Evolutionary conservation across 768 basidiomycete genomes (phyloP), one percentile per base, ranked within the genome.

Genomic region (Suillus hirtellus): DNA sequence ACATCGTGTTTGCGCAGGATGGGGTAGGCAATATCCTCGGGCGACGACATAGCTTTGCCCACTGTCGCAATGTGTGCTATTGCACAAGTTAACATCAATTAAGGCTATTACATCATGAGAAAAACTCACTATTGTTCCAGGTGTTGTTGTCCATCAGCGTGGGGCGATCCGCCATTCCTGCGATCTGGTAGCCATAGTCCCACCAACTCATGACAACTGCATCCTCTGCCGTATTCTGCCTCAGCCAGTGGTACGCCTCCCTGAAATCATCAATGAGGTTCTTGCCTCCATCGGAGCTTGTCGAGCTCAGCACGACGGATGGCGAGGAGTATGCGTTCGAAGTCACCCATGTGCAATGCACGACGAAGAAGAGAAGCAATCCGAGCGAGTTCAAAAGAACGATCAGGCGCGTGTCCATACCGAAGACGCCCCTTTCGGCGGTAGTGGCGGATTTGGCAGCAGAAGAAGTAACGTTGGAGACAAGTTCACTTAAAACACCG

Each of bases 121-220:
- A 46, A 34, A 2, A 83, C 92, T 71, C 71, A 92, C 95, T 99
- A 79, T 99, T 99, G 77, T 99, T 99, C 97, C 97, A 99, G 0
- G 97, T 99, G 74, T 99, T 98, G 79, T 99, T 99, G 77, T 99
- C 96, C 21, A 99, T 96, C 68, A 99, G 78, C 1, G 96, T 99
- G 15, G 95, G 89, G 52, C 96, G 81, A 78, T 99, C 95, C 27
- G 97, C 96, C 93, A 99, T 97, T 46, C 97, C 97, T 46, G 97
- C 97, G 71, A 99, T 98, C 77, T 99, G 96, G 74, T 99, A 99
- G 35, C 96, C 97, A 68, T 99, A 99, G 79, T 99, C 97, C 97
- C 97, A 99, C 97, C 97, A 99, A 65, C 91, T 93, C 95, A 96
- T 96, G 31, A 99, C 89, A 38, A 99, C 96, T 6, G 95, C 88